Percentiles rank a stretch among this genome's conserved stretches.
These are phyloP conservation scores for Pythium monospermum DNA, from an alignment of 352 stramenopile species.

Conservation along the genomic window DNA sequence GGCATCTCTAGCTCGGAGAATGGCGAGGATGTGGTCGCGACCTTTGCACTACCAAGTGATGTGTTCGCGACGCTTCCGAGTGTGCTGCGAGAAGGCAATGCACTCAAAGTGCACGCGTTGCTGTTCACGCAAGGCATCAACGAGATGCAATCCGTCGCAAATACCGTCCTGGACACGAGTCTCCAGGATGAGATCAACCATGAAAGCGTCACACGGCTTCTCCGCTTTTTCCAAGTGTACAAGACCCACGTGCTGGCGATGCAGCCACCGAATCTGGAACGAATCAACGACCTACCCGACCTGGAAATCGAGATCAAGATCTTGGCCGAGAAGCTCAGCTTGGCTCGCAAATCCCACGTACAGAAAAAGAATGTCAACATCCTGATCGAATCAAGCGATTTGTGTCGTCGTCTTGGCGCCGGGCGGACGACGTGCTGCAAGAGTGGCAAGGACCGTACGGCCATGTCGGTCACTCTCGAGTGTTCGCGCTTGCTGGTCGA, in stretches of 20 bases:
- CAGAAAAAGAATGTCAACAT: constrained; percentile 88
- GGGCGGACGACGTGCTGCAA: constrained; percentile 96
- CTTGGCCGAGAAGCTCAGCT: constrained; percentile 51
- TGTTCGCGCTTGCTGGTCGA: constrained; percentile 88
- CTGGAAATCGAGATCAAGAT: constrained; percentile 56
- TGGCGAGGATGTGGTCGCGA: constrained; percentile 56
- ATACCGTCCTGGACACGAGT: constrained; percentile 78
- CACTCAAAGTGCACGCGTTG: constrained; percentile 70
- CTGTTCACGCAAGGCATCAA: constrained; percentile 92
- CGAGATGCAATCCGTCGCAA: constrained; percentile 91
- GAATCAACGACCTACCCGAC: constrained; percentile 34
- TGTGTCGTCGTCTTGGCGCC: constrained; percentile 88
- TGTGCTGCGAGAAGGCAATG: constrained; percentile 57
- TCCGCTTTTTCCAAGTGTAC: constrained; percentile 76
- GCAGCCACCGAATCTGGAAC: constrained; percentile 10
- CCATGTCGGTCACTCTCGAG: constrained; percentile 97
- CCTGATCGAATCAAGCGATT: constrained; percentile 78
- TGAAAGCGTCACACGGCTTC: constrained; percentile 62
- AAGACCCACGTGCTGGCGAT: constrained; percentile 41
- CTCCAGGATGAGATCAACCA: constrained; percentile 84
- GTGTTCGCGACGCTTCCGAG: constrained; percentile 53
- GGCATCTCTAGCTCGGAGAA: constrained; percentile 49
- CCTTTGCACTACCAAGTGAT: constrained; percentile 56
- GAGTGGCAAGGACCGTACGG: constrained; percentile 96
- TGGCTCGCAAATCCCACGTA: constrained; percentile 51